Percentiles rank a stretch among this genome's conserved stretches.
phyloP scores from a whole-genome alignment of 495 filamentous ascomycete species.

The Evernia prunastri region DNA sequence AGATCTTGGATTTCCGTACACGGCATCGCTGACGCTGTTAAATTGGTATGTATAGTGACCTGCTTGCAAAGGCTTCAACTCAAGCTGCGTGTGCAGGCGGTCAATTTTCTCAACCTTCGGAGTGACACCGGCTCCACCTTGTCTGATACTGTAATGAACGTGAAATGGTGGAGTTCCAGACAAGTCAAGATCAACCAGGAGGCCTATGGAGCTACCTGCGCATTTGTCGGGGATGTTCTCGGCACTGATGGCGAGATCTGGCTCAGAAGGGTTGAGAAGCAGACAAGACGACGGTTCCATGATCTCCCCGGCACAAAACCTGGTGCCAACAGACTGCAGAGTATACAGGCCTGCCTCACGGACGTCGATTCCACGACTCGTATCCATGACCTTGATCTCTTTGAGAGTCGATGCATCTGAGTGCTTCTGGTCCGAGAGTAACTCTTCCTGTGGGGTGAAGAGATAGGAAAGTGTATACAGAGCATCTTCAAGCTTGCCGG shows the following conservation, averaged over 20 bases:
- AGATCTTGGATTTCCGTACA: constrained; percentile 53
- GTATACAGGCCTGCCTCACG: constrained; percentile 79
- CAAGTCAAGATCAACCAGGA: constrained; percentile 79
- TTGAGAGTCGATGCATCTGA: constrained; percentile 46
- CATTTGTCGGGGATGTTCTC: constrained; percentile 90
- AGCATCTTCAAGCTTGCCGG: constrained; percentile 36
- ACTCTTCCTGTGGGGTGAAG: constrained; percentile 62
- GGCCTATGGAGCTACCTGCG: constrained; percentile 83
- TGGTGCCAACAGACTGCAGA: constrained; percentile 66
- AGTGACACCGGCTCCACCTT: constrained; percentile 48
- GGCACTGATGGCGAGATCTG: constrained; percentile 60
- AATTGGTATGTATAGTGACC: constrained; percentile 86
- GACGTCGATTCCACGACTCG: constrained; percentile 49
- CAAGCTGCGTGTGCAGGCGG: constrained; percentile 68
- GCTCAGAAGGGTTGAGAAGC: constrained; percentile 83
- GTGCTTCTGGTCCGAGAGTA: constrained; percentile 58
- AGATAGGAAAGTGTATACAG: constrained; percentile 57
- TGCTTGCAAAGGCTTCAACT: constrained; percentile 72
- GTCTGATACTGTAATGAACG: constrained; percentile 63
- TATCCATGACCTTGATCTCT: constrained; percentile 45
- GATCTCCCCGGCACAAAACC: constrained; percentile 79
- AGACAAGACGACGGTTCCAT: constrained; percentile 87
- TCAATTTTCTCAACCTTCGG: constrained; percentile 48
- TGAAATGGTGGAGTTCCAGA: constrained; percentile 85
- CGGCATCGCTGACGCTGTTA: constrained; percentile 65